A percentile compares a stretch with the other conserved stretches of the same genome.
These are phyloP conservation scores for Euclidium syriacum DNA, from an alignment of 345 rosid species.

Conservation along the genomic window DNA sequence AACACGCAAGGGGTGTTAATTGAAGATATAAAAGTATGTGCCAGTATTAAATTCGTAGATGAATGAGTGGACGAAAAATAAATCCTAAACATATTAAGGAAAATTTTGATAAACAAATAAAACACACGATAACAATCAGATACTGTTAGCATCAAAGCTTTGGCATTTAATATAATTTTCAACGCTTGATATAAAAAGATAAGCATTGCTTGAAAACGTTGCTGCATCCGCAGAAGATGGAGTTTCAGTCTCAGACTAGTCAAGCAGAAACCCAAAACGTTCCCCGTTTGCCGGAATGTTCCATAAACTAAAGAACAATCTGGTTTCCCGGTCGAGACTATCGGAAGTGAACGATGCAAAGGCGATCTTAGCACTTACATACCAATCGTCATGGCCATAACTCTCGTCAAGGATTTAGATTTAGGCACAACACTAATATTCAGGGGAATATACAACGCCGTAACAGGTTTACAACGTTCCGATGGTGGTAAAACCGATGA, in stretches of 20 bases:
- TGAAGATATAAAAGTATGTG: neutral
- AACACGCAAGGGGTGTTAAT: neutral
- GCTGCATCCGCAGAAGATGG: slow-evolving; percentile 9
- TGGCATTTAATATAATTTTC: neutral
- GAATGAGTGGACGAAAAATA: neutral
- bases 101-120: neutral
- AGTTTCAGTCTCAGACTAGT: slow-evolving; percentile 23
- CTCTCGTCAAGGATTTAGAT: slow-evolving; percentile 70
- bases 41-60: neutral
- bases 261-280: slow-evolving; percentile 4
- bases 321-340: slow-evolving; percentile 51
- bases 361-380: slow-evolving; percentile 88
- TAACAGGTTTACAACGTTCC: slow-evolving; percentile 79
- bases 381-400: slow-evolving; percentile 75
- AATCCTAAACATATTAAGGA: neutral
- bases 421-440: slow-evolving; percentile 74
- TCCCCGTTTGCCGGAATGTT: slow-evolving; percentile 22
- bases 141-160: neutral
- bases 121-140: slow-evolving; percentile 13
- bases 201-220: neutral
- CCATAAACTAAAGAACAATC: slow-evolving; percentile 40
- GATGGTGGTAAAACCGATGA: slow-evolving; percentile 97
- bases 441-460: slow-evolving; percentile 63
- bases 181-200: neutral
- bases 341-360: slow-evolving; percentile 75